Percentiles rank a stretch among this genome's conserved stretches.
phyloP scores from a whole-genome alignment of 164 flowering plant genomes.

The Dillenia turbinata region DNA sequence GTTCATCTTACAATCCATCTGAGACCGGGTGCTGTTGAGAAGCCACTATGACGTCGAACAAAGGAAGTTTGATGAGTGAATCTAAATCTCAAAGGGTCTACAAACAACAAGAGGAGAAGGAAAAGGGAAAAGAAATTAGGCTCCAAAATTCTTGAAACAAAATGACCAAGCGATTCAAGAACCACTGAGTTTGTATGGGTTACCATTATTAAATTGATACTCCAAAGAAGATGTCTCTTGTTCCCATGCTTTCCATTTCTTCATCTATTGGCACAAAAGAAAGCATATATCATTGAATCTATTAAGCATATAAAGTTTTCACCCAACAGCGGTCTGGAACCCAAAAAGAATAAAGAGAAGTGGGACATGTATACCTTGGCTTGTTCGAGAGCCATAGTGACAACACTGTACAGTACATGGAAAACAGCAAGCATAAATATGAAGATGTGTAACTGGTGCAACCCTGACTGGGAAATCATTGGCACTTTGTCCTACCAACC shows the following conservation, averaged over 20 bases:
- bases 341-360: too few species aligned
- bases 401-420: slow-evolving; percentile 58
- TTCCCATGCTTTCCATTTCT: slow-evolving; percentile 73
- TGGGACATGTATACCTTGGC: slow-evolving; percentile 36
- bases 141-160: too few species aligned
- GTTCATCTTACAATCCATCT: slow-evolving; percentile 57
- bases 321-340: not conserved
- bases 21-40: slow-evolving; percentile 40
- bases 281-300: not conserved
- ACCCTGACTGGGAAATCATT: slow-evolving; percentile 41
- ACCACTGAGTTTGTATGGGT: too few species aligned
- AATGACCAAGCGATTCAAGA: too few species aligned
- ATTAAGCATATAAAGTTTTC: not conserved
- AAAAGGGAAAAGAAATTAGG: not conserved
- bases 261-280: slow-evolving; percentile 38
- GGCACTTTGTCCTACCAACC: slow-evolving; percentile 32
- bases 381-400: slow-evolving; percentile 46
- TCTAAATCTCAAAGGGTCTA: slow-evolving; percentile 72
- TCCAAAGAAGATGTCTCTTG: slow-evolving; percentile 51
- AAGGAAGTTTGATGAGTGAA: slow-evolving; percentile 66
- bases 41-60: slow-evolving; percentile 47
- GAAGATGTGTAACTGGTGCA: slow-evolving; percentile 67
- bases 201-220: slow-evolving; percentile 58
- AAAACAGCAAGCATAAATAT: slow-evolving; percentile 62
- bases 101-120: not conserved